Evolutionary conservation across 2,329 filamentous ascomycete species (phyloP), one percentile per base, ranked within the genome.

Genomic region (Phoma sp.): DNA sequence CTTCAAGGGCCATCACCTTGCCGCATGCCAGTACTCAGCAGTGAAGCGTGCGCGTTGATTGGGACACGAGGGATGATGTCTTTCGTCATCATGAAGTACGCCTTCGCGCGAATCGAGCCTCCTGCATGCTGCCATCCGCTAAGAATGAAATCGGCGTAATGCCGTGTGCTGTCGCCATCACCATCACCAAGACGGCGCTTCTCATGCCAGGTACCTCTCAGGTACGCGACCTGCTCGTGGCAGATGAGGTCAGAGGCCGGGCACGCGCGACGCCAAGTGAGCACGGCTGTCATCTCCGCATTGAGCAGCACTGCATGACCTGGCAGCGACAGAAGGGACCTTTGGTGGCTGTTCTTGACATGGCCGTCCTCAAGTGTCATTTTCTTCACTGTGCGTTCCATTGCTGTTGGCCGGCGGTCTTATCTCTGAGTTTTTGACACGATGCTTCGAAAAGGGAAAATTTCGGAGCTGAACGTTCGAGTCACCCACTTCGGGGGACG

Each of bases 151-250:
- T 46, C 40, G 36, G 35, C 47, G 13, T 33, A 33, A 9, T 33
- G 42, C 47, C 51, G 55, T 39, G 7, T 33, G 42, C 47, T 48
- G 55, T 39, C 23, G 36, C 32, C 55, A 25, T 14, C 30, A 24
- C 18, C 18, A 18, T 39, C 23, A 35, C 32, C 55, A 25, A 14
- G 25, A 24, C 43, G 35, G 23, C 14, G 55, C 50, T 41, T 22
- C 24, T n/a, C 29, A 35, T 54, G 47, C 51, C 60, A 66, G 64
- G 61, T 57, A 63, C 61, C 47, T 57, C 22, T 59, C 61, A 65
- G 64, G 59, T 60, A 62, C 61, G 53, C 53, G 47, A 23, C 37
- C n/a, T 42, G 32, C 33, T 49, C 48, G 47, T 47, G 47, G 52
- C 38, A 46, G 32, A 40, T 58, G 56, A 60, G 55, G 50, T 56